phyloP scores from a whole-genome alignment of 2,329 filamentous ascomycete genomes.

The Lasiodiplodia sp. region DNA sequence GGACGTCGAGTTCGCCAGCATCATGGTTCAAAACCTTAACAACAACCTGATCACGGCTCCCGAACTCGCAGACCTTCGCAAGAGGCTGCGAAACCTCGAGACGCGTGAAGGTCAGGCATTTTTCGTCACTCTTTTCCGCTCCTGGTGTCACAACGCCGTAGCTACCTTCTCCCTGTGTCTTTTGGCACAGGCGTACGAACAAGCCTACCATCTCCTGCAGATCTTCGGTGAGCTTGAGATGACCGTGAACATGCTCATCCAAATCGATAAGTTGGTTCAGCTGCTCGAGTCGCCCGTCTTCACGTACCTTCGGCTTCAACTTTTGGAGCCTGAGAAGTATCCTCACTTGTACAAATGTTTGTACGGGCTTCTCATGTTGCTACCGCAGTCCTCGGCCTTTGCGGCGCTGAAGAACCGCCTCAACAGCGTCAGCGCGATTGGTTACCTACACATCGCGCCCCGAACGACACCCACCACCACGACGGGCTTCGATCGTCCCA shows the following conservation, averaged over 20 bases:
- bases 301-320: constrained; percentile 92
- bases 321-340: constrained; percentile 93
- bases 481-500: constrained; percentile 61
- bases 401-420: constrained; percentile 94
- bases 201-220: constrained; percentile 93
- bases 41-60: constrained; percentile 99
- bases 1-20: constrained; percentile 97
- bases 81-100: constrained; percentile 88
- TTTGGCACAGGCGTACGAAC: constrained; percentile 95
- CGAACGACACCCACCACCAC: constrained; percentile 59
- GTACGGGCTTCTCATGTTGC: constrained; percentile 94
- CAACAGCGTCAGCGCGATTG: constrained; percentile 96
- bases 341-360: constrained; percentile 97
- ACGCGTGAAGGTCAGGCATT: constrained; percentile 92
- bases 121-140: constrained; percentile 91
- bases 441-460: constrained; percentile 85
- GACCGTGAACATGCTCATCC: constrained; percentile 98
- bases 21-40: constrained; percentile 99
- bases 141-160: constrained; percentile 98
- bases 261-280: constrained; percentile 98
- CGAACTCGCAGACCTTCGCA: constrained; percentile 88
- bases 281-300: constrained; percentile 97
- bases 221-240: constrained; percentile 98
- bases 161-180: constrained; percentile 96
- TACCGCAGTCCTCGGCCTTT: constrained; percentile 98